Evolutionary conservation across 495 filamentous ascomycete species (phyloP), one percentile per base, ranked within the genome.

Genomic region (Poronia punctata): DNA sequence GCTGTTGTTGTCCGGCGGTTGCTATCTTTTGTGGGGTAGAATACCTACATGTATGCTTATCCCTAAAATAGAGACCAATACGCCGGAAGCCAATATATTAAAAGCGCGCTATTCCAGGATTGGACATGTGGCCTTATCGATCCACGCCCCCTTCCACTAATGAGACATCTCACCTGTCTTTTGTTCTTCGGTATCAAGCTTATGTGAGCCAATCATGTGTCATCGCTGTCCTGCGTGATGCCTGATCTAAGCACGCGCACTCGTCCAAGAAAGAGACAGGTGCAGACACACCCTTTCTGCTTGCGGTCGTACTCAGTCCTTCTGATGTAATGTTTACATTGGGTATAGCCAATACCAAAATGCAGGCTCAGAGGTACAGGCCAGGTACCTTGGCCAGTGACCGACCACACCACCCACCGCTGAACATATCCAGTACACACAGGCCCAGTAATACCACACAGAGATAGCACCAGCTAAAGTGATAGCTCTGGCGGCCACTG

Each of bases 151-250:
- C n/a, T 14, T 6, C 4, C 3, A 19, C 38, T 41, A 41, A 11
- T 19, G 12, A 34, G 22, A 41, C 38, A n/a, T n/a, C n/a, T n/a
- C n/a, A n/a, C n/a, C n/a, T n/a, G n/a, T n/a, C n/a, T n/a, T n/a
- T 18, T 15, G 20, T 30, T 28, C 22, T 32, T 26, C 38, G 32
- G 24, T 3, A n/a, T 22, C 23, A 8, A 32, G 18, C 27, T 3
- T 10, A 5, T 7, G 11, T 24, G n/a, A 7, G 21, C 42, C 42
- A 45, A 45, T 45, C 35, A 45, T 6, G 27, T 7, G 20, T 11
- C 16, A 6, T 19, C 15, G 6, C 28, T 1, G 34, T 28, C 35
- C 42, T 38, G 42, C 42, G 42, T 45, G 42, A 45, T 45, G 22
- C 35, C 42, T 41, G 19, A 11, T 14, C 28, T 19, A 21, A 20